Evolutionary conservation across 371 early-diverging fungal genomes (phyloP), one percentile per base, ranked within the genome.

Genomic region (Saksenaea oblongispora): DNA sequence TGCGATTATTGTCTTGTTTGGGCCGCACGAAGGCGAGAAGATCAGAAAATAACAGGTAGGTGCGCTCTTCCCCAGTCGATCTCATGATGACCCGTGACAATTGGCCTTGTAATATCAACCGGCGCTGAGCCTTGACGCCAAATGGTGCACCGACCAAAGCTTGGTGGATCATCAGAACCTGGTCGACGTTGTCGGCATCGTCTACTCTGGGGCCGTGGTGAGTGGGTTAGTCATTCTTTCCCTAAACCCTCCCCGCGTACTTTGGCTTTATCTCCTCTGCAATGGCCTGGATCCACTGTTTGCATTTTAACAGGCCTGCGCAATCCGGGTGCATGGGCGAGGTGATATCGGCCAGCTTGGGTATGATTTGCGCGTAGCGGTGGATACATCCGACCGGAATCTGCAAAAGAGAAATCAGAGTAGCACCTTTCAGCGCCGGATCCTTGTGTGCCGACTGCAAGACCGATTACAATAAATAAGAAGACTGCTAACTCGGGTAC

Each of bases 101-200:
- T 34, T 72, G 65, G 0, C 73, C 75, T 62, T 75, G 75, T 10
- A 76, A 56, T 3, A 76, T 61, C 8, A 79, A 54, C 53, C 80
- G 63, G 58, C 80, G 65, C 55, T 74, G 70, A 0, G 80, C 77
- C 57, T 69, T 67, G 22, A 75, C 75, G 17, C 67, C 73, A 60
- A 76, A 73, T 8, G 77, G 77, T 11, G 76, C 74, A 44, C 69
- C 71, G 0, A 69, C 39, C 11, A 79, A 57, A 7, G 73, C 73
- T 61, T 74, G 70, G n/a, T 79, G 80, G 14, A 79, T 71, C 70
- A 69, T 76, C 1, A 73, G 59, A 0, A 79, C 80, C 62, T 79
- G 73, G 44, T 74, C 73, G n/a, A 76, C 77, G 41, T 76, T 79
- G 62, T 74, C 67, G 9, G 72, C 72, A 70, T 76, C 77, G 37